phyloP scores from a whole-genome alignment of 2,329 filamentous ascomycete genomes.

The Colletotrichum sp. region DNA sequence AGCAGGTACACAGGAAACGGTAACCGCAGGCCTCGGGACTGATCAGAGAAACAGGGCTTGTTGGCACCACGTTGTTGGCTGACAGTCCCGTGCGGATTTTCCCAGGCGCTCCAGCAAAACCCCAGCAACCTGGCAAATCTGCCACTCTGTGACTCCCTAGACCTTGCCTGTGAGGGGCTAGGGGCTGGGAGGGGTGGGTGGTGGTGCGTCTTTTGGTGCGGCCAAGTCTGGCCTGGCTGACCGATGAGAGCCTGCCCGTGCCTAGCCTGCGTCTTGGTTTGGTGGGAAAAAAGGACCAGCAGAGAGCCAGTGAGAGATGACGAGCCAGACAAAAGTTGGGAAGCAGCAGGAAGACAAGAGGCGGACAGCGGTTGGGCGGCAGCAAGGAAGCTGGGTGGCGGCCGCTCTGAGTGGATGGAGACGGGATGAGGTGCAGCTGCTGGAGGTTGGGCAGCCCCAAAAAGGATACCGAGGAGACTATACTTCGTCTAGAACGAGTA shows the following conservation, averaged over 20 bases:
- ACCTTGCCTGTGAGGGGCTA: not conserved
- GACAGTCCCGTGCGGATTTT: slow-evolving; percentile 25
- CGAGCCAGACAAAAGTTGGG: not conserved
- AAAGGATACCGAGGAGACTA: slow-evolving; percentile 4
- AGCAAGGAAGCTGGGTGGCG: slow-evolving; percentile 18
- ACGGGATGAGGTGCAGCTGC: slow-evolving; percentile 15
- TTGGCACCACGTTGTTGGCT: slow-evolving; percentile 33
- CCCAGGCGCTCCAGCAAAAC: slow-evolving; percentile 17
- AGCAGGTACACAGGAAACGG: not conserved
- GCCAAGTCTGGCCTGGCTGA: slow-evolving; percentile 5
- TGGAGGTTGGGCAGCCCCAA: slow-evolving; percentile 19
- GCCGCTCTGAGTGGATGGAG: slow-evolving; percentile 17
- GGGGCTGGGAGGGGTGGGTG: not conserved
- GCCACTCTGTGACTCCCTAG: slow-evolving; percentile 5
- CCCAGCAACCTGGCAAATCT: slow-evolving; percentile 12
- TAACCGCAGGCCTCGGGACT: not conserved
- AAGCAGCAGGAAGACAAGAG: not conserved
- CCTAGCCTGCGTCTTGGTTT: not conserved
- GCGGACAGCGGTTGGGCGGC: slow-evolving; percentile 16
- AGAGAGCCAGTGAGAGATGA: not conserved
- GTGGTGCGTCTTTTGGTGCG: not conserved
- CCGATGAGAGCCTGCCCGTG: not conserved
- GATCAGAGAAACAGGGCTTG: slow-evolving; percentile 13
- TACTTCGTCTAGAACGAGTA: not conserved
- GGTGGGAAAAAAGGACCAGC: not conserved